Base-by-base conservation (phyloP, 305 asterid genomes). In the Striga hermonthica region DNA sequence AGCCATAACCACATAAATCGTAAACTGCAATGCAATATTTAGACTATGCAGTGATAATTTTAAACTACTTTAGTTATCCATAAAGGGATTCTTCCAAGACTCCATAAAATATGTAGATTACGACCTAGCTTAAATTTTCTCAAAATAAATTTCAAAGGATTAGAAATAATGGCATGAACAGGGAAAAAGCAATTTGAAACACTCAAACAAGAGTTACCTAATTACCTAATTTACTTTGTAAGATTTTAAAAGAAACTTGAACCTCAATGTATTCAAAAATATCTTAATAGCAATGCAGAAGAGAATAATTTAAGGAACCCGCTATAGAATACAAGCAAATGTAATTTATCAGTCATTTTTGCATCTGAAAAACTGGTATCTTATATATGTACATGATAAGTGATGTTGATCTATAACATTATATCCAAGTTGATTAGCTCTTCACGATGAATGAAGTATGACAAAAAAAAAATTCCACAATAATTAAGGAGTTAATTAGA, bases 381-480 rank as follows among this genome's bases (percentile, higher is more conserved):
- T 39, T 43, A 35, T 36, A 47, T 49, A 40, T 57, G 56, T 40
- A 34, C 36, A 12, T 5, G 62, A 44, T 13, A 12, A 62, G 7
- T n/a, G 60, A 52, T 58, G 52, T 37, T 43, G 56, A 64, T 62
- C 36, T 60, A 39, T 57, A 31, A 69, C 37, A 62, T 13, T 64
- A 40, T 57, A 38, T 35, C 15, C 39, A 5, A 60, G 41, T 15
- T 40, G 73, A 59, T 11, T 34, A 11, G 66, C 58, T 50, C 45
- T 41, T n/a, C 52, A 54, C 55, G 52, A 62, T 14, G 22, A 49
- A 62, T 57, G 66, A 71, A 65, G 61, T 56, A 63, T 6, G 28
- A 28, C 34, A 62, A 15, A 60, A 56, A 71, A 36, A 70, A 11
- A 56, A 36, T 11, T 49, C 61, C 67, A 68, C 40, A 45, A 57